Evolutionary conservation across 441 rosid genomes (phyloP).

Genomic region (Corymbia citriodora): DNA sequence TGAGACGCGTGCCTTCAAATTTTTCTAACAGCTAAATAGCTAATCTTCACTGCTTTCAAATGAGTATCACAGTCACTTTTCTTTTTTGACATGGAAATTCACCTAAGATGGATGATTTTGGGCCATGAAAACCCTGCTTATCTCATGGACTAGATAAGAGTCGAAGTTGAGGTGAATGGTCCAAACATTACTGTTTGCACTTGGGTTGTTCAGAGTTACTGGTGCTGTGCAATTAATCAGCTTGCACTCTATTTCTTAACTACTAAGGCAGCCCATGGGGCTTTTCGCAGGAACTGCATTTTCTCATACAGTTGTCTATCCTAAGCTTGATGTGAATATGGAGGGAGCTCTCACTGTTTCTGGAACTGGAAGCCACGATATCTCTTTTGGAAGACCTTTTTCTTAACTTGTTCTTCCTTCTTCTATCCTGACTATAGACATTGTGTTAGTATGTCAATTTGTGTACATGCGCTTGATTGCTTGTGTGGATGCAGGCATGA

Average conservation of each 20-base stretch:
- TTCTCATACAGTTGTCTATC: neutral
- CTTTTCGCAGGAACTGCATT: neutral
- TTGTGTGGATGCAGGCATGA: neutral
- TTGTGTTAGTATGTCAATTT: neutral
- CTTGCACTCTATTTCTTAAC: neutral
- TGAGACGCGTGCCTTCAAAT: neutral
- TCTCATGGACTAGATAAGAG: neutral
- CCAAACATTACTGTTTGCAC: neutral
- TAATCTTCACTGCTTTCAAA: neutral
- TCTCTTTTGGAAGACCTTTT: neutral
- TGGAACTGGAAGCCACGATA: neutral
- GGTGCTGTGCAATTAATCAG: neutral
- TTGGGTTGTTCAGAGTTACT: neutral
- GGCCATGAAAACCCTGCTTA: neutral
- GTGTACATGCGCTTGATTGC: neutral
- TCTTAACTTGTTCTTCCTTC: neutral
- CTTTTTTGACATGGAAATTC: neutral
- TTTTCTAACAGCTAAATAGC: neutral
- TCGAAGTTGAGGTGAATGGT: neutral
- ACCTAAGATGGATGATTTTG: neutral
- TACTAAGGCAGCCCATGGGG: neutral
- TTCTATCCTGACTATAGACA: neutral
- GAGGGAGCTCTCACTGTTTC: neutral
- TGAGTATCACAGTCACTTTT: neutral
- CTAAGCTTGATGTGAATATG: neutral